Base-by-base conservation (phyloP, 805 yeast genomes). In the Torulaspora microellipsoides region DNA sequence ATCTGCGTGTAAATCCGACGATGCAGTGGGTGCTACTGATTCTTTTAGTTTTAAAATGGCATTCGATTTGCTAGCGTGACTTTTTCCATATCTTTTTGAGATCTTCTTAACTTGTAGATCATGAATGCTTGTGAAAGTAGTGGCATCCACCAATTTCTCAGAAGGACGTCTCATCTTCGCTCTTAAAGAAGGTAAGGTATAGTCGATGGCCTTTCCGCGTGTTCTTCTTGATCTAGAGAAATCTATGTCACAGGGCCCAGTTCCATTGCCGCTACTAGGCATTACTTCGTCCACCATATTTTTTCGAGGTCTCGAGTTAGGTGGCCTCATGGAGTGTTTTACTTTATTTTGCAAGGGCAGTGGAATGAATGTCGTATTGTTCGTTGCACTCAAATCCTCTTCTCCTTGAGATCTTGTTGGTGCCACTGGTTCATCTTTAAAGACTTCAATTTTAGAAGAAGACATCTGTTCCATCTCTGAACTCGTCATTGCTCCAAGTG, bases 131-230 rank as follows among this genome's bases (percentile, higher is more conserved):
- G 57, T 54, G 23, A 60, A 50, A 2, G 71, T 68, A 1, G 81
- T 78, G 1, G 89, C 89, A 59, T 79, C 85, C 2, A 77, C 78
- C 34, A 80, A 65, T 49, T 72, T 71, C 27, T 69, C 82, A 0
- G 80, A 70, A 28, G 78, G 79, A 51, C 91, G 71, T 56, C 95
- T 74, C 81, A 83, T 72, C 57, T 84, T 85, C 12, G 73, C 76
- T 31, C 84, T 69, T 41, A 83, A 61, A 1, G 90, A 79, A 0
- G 89, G 88, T 28, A 79, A 70, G 14, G 79, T 78, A 54, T 86
- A 86, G 58, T 80, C 77, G 5, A 86, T 77, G 9, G 75, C 72
- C 45, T 75, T 77, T 3, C 79, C 73, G 15, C 79, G 66, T 17
- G 87, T 69, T 44, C 79, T 63, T 38, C 83, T 66, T 32, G 75